Evolutionary conservation across 345 rosid species (phyloP), one percentile per base, ranked within the genome.

Genomic region (Pugionium dolabratum): DNA sequence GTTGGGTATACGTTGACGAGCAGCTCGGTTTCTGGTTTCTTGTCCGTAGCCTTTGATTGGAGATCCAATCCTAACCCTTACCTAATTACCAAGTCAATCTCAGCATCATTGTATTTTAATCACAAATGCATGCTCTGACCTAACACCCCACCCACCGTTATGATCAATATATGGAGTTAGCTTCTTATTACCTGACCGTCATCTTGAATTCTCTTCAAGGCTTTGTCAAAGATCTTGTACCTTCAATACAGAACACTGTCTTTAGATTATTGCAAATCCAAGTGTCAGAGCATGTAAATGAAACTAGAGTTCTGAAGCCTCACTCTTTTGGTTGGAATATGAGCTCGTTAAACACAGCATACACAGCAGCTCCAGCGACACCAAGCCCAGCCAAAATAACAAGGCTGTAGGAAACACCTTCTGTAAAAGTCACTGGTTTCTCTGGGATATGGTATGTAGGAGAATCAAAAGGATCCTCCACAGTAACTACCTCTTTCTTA

Each of bases 21-120:
- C 97, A 59, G 91, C 96, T 33, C 99, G 90, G 72, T 94, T 94
- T 75, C 96, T 83, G 44, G 86, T 86, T 80, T 94, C 99, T 67
- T 90, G 97, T 66, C 97, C 99, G 73, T 88, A 94, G 37, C 99
- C 99, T 11, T 86, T 94, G 69, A 94, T 86, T 9, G 99, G 99
- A 10, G 93, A 82, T 76, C 99, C 99, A 75, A 94, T 90, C 82
- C 99, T 84, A 68, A 88, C 87, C 75, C 92, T 81, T 28, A 94
- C 96, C 99, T 93, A 81, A 64, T 65, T 58, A 5, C 54, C 53
- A 63, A 66, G 61, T 67, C 45, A 43, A 28, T 44, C 42, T 27
- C 47, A 58, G 48, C 55, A 51, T 35, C 40, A 1, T 44, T 30
- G 40, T 45, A 70, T 41, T 61, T 32, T 26, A 41, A 37, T 36